phyloP scores from a whole-genome alignment of 2,329 filamentous ascomycete genomes.

The Stylonectria norvegica region DNA sequence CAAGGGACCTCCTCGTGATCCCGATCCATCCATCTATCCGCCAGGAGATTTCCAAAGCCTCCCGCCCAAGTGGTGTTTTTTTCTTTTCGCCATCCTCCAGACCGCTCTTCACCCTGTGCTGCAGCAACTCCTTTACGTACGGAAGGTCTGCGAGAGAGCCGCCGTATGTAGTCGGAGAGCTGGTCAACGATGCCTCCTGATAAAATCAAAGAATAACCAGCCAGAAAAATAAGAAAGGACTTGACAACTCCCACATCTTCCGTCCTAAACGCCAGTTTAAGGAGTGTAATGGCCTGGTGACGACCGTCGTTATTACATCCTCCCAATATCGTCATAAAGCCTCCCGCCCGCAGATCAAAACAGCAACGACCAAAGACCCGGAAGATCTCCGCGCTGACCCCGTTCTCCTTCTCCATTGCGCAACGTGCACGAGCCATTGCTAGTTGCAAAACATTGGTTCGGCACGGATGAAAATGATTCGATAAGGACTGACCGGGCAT shows the following conservation, averaged over 20 bases:
- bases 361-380: constrained; percentile 10
- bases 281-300: constrained; percentile 36
- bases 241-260: constrained; percentile 29
- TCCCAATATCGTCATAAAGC: constrained; percentile 30
- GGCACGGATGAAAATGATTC: constrained; percentile 11
- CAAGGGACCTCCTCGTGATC: constrained; percentile 16
- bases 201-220: constrained; percentile 8
- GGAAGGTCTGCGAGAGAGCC: neutral
- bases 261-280: constrained; percentile 33
- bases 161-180: no score
- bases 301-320: constrained; percentile 40
- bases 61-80: constrained; percentile 10
- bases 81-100: constrained; percentile 3
- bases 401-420: constrained; percentile 5
- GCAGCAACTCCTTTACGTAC: no score
- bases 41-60: constrained; percentile 25
- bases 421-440: constrained; percentile 13
- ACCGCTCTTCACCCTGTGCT: constrained; percentile 5
- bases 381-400: constrained; percentile 6
- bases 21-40: constrained; percentile 20
- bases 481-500: constrained; percentile 13
- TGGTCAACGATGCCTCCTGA: no score
- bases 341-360: constrained; percentile 22
- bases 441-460: constrained; percentile 5
- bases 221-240: constrained; percentile 18